A percentile compares a stretch with the other conserved stretches of the same genome.
Evolutionary conservation across 2,329 filamentous ascomycete genomes (phyloP).

Genomic region (Paecilomyces formosus): DNA sequence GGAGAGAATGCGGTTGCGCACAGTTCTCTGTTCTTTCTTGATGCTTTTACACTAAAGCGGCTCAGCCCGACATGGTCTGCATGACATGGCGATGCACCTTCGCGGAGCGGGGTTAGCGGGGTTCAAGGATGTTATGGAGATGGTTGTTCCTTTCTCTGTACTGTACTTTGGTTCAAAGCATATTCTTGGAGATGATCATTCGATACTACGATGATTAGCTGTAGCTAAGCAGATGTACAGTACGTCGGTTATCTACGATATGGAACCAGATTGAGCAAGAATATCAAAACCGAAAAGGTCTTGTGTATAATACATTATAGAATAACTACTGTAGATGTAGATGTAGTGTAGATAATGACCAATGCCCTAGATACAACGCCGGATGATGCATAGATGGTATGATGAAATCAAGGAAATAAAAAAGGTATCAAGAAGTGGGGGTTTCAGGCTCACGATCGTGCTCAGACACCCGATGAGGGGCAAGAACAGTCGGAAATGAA

Average conservation of each 20-base stretch:
- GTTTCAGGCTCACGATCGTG: neutral
- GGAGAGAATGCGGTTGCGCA: neutral
- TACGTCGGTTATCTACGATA: neutral
- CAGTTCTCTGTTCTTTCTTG: neutral
- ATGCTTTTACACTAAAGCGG: neutral
- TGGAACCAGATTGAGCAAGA: neutral
- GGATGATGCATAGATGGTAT: neutral
- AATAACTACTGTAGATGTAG: neutral
- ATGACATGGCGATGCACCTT: neutral
- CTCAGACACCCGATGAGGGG: neutral
- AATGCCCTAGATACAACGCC: constrained; percentile 1
- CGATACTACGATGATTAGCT: no score
- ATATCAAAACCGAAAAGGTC: neutral
- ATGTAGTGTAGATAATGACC: neutral
- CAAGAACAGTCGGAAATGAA: neutral
- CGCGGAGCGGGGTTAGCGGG: neutral
- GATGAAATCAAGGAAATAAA: neutral
- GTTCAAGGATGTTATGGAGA: neutral
- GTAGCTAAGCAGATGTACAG: no score
- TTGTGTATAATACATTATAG: neutral
- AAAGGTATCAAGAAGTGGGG: neutral
- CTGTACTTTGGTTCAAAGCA: neutral
- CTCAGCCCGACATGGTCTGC: neutral
- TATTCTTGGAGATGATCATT: no score
- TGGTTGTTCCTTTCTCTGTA: neutral